Base-by-base conservation (phyloP, 306 rosid species). In the Sicyos baderoa region DNA sequence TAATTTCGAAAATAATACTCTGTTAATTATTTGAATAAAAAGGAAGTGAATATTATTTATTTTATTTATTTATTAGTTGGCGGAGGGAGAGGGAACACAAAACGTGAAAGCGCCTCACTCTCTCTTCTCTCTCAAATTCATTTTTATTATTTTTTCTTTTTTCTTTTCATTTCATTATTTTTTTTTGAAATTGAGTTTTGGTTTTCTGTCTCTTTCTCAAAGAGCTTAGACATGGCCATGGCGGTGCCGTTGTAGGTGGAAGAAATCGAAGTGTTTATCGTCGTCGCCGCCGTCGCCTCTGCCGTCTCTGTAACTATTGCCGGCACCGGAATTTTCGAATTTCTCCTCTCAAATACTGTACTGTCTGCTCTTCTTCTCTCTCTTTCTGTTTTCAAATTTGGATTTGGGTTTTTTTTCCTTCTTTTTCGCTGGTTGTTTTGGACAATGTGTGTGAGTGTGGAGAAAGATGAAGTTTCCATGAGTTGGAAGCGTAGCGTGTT, bases 71-170 rank as follows among this genome's bases (percentile, higher is more conserved):
- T 53, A 60, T 71, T 75, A 66, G 75, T 79, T 71, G 69, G 70
- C 50, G 74, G 62, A 44, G 79, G 66, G 57, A 53, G 58, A 23
- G 69, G 76, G 69, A 18, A 71, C 68, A 67, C 81, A 69, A 76
- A 74, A 78, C 86, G 95, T 80, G 90, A 83, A 87, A 76, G 80
- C 85, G 75, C 81, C 81, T 79, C 80, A 23, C 57, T 55, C 57
- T 55, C 83, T 75, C 73, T 56, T 59, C 53, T 63, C 63, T 68
- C 59, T 25, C 68, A 54, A 61, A 32, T 73, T 54, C 53, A 54
- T 66, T 21, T 65, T 35, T 9, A 54, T 72, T 27, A 1, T 40
- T 40, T 0, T 6, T 16, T 73, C 53, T 68, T 9, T 61, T 23
- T n/a, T 51, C 1, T 56, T 9, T 1, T 27, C 22, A 51, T 51